phyloP scores from a whole-genome alignment of 2,329 filamentous ascomycete genomes.

The Fusarium sp. region DNA sequence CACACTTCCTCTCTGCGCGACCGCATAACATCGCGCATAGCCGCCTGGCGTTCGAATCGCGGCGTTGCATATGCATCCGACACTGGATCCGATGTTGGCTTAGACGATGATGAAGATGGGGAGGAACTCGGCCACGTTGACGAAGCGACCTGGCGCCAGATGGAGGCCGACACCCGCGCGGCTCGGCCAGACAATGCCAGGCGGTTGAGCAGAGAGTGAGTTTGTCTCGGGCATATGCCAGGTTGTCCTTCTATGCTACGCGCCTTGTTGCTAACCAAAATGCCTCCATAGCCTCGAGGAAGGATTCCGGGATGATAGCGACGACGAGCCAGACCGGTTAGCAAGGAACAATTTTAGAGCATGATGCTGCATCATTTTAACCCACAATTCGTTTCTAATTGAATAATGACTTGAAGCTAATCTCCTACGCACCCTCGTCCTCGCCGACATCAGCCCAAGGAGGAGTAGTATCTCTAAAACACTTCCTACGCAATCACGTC shows the following conservation, averaged over 20 bases:
- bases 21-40: conserved; percentile 58
- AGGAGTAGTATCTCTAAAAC: neutral
- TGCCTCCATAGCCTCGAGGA: conserved; percentile 70
- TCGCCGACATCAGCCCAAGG: neutral
- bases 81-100: conserved; percentile 63
- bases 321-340: conserved; percentile 55
- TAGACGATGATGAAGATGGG: conserved; percentile 69
- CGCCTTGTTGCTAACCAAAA: conserved; percentile 28
- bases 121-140: conserved; percentile 78
- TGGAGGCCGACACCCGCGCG: conserved; percentile 55
- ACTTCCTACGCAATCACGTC: neutral
- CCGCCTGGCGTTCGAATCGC: conserved; percentile 62
- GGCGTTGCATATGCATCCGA: conserved; percentile 60
- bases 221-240: conserved; percentile 24
- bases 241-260: neutral
- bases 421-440: neutral
- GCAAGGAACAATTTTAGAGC: conserved; percentile 43
- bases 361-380: conserved; percentile 18
- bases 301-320: conserved; percentile 64
- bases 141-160: conserved; percentile 61
- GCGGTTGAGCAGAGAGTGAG: conserved; percentile 82
- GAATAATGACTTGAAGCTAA: neutral
- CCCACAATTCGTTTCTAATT: neutral
- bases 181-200: conserved; percentile 65
- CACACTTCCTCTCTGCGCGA: conserved; percentile 70